Conservation (phyloP, 75 land plant species). For the Adiantum capillusveneris region DNA sequence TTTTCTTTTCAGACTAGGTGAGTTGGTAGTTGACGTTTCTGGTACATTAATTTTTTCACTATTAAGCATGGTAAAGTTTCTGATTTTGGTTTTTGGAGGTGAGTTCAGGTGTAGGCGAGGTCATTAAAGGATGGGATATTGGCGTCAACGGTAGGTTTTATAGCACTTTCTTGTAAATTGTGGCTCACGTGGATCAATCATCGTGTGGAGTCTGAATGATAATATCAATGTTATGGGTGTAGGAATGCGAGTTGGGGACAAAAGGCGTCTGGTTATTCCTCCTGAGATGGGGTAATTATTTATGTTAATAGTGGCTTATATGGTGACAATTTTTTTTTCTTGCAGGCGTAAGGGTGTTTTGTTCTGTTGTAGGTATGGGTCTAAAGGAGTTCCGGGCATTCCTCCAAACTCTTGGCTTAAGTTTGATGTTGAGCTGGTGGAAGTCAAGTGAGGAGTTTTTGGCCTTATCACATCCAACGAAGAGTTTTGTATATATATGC, state of each 20-base stretch:
- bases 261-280: constrained; percentile 80
- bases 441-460: constrained; percentile 32
- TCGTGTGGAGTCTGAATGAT: too few species aligned
- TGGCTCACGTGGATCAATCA: too few species aligned
- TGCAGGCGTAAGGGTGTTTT: background rate
- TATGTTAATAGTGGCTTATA: background rate
- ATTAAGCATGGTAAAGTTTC: background rate
- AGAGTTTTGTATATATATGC: too few species aligned
- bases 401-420: constrained; percentile 80
- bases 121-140: constrained; percentile 96
- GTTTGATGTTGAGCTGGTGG: constrained; percentile 89
- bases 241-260: constrained; percentile 98
- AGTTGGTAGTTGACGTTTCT: background rate
- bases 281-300: constrained; percentile 76
- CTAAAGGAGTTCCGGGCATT: constrained; percentile 44
- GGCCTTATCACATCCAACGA: too few species aligned
- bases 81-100: constrained; percentile 4
- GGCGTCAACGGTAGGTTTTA: constrained; percentile 74
- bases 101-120: constrained; percentile 69
- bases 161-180: too few species aligned
- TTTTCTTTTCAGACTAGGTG: constrained; percentile 88
- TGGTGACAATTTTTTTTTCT: too few species aligned
- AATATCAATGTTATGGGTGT: too few species aligned
- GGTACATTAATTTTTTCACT: too few species aligned
- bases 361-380: constrained; percentile 50